Evolutionary conservation across 2,329 filamentous ascomycete genomes (phyloP), one percentile per base, ranked within the genome.

Genomic region (Diaporthe citri): DNA sequence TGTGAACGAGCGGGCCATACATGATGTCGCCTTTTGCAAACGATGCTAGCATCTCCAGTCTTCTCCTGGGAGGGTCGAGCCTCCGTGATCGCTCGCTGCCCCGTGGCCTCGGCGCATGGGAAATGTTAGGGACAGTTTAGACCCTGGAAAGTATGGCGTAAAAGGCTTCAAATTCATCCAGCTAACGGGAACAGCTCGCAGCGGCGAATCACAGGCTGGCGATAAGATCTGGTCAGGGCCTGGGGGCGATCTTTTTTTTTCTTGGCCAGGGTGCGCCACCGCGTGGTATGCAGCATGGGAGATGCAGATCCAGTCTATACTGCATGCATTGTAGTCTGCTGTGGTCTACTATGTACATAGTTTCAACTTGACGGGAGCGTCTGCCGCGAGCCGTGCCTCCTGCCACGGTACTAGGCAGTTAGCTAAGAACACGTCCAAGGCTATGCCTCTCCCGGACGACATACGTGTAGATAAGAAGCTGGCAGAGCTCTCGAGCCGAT

Each of bases 101-200:
- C 31, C 48, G 60, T 66, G 60, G 60, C 28, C 39, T 10, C 17
- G 28, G 41, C n/a, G 12, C 60, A 20, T 66, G 20, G 60, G 6
- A 17, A 22, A 13, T 8, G 28, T 4, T 31, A 20, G 60, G 31
- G 31, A 57, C 41, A 46, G 60, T 17, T 41, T 67, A 43, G 72
- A 56, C 67, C 67, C 64, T 39, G 31, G 52, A 70, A 75, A 69
- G 25, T 66, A 75, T 70, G 67, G 59, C 52, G 67, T 71, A 76
- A 74, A 48, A 74, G 56, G 67, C 67, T 62, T 56, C 69, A 70
- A 76, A 76, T 74, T 75, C 25, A 46, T 72, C 62, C 57, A 57
- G 56, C 75, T 76, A 76, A 76, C 57, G 59, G 28, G 43, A 28
- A 60, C 25, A 59, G 36, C 12, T 25, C 1, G 20, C 1, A 31